phyloP scores from a whole-genome alignment of 2,329 filamentous ascomycete genomes.

The Neoascochyta sp. region DNA sequence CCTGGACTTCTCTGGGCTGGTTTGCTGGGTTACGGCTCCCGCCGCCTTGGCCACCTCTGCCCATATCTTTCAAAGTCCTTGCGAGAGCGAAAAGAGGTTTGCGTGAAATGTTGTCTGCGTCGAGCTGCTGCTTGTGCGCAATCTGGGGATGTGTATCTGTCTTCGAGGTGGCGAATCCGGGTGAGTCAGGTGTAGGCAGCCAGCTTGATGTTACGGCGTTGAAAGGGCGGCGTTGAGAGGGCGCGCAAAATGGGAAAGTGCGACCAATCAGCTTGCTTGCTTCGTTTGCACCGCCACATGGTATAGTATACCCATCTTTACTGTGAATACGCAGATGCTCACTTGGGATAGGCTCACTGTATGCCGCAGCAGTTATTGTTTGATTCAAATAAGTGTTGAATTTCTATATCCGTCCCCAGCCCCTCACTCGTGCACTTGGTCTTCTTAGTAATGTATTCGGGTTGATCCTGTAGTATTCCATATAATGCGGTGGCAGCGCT shows the following conservation, averaged over 20 bases:
- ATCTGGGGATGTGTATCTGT: no score
- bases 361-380: no score
- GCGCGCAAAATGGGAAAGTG: constrained; percentile 1
- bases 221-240: constrained; percentile 4
- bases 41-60: constrained; percentile 31
- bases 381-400: no score
- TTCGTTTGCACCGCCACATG: not conserved
- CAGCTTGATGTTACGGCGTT: constrained; percentile 1
- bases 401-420: no score
- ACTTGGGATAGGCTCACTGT: no score
- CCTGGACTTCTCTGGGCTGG: constrained; percentile 42
- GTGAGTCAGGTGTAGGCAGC: constrained; percentile 4
- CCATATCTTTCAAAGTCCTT: constrained; percentile 16
- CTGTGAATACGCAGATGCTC: no score
- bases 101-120: constrained; percentile 16
- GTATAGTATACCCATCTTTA: no score
- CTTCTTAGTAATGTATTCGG: no score
- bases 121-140: no score
- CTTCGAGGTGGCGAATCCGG: not conserved
- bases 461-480: no score
- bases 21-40: constrained; percentile 37
- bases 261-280: constrained; percentile 2
- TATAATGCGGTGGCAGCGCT: no score
- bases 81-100: constrained; percentile 10
- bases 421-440: no score